A percentile compares a stretch with the other conserved stretches of the same genome.
Conservation (phyloP, 768 basidiomycete genomes). For the Sarcomyxa edulis region DNA sequence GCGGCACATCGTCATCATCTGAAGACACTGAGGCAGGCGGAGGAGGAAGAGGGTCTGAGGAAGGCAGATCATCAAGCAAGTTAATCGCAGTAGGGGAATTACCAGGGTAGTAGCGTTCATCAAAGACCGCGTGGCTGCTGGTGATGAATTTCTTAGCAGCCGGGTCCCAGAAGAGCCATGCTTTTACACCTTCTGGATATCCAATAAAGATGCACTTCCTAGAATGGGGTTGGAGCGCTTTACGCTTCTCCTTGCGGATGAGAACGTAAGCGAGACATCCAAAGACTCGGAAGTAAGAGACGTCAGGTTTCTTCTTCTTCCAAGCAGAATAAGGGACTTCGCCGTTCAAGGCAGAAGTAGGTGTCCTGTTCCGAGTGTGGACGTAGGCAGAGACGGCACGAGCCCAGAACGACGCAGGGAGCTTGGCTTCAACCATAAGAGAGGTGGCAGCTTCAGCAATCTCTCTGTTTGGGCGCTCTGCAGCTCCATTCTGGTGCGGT, state of each 20-base stretch:
- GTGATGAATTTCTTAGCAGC: conserved; percentile 19
- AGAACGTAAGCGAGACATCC: conserved; percentile 34
- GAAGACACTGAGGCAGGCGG: no score
- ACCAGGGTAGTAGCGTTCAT: conserved; percentile 25
- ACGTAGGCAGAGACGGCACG: conserved; percentile 14
- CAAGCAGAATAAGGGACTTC: conserved; percentile 12
- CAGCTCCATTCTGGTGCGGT: conserved; percentile 39
- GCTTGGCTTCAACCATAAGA: conserved; percentile 20
- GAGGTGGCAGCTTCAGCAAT: conserved; percentile 24
- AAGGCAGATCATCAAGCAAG: no score
- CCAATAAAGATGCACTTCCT: conserved; percentile 32
- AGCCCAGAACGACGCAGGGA: conserved; percentile 17
- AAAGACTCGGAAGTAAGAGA: conserved; percentile 27
- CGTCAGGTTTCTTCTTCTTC: conserved; percentile 13
- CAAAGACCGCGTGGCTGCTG: conserved; percentile 22
- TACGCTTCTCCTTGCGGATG: conserved; percentile 27
- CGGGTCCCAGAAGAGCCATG: conserved; percentile 29
- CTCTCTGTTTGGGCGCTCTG: conserved; percentile 31
- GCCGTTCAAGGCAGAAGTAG: conserved; percentile 9
- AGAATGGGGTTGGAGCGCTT: conserved; percentile 18
- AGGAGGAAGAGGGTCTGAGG: conserved; percentile 11
- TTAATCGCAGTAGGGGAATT: conserved; percentile 4
- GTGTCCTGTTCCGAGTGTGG: conserved; percentile 15
- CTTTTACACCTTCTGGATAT: conserved; percentile 25
- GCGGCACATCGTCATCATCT: no score